Evolutionary conservation across 306 rosid genomes (phyloP), one percentile per base, ranked within the genome.

Genomic region (Glycyrrhiza uralensis): DNA sequence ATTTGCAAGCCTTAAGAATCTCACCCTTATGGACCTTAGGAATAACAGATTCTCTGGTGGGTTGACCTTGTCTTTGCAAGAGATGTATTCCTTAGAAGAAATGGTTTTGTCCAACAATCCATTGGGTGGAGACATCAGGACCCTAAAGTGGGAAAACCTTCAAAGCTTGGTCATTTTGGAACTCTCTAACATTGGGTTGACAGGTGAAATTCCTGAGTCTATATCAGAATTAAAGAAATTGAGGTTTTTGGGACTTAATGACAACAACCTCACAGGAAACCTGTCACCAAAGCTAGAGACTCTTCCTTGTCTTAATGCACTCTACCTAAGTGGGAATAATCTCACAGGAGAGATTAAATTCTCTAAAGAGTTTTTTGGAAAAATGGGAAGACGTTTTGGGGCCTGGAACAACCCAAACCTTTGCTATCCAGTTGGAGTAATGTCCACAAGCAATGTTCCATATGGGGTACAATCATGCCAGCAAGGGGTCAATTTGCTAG

Each of bases 311-410:
- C 69, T 91, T 36, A 79, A 84, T 76, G 90, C 97, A 60, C 80
- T 95, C 2, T 91, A 89, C 80, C 76, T 95, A 42, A 86, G 85
- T 77, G 92, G 93, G 29, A 95, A 95, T 86, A 88, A 91, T 66
- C 58, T 95, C 38, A 73, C 81, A 20, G 98, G 98, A 11, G 83
- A 77, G 79, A 73, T 94, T 69, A 67, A 84, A 63, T 94, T 94
- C 81, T 67, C 95, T 6, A 75, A 62, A 24, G 46, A 57, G 79
- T 90, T 94, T 79, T 86, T 86, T 55, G 74, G 75, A 15, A 91
- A 86, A 83, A 64, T 89, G 93, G 93, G 94, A 7, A 87, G 92
- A 66, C 87, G 97, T 52, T 93, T 93, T 80, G 92, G 97, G 47
- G 97, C 89, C 6, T 83, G 89, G 96, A 81, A 70, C 72, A 94